phyloP scores from a whole-genome alignment of 768 basidiomycete species.

The Trametes villosa region DNA sequence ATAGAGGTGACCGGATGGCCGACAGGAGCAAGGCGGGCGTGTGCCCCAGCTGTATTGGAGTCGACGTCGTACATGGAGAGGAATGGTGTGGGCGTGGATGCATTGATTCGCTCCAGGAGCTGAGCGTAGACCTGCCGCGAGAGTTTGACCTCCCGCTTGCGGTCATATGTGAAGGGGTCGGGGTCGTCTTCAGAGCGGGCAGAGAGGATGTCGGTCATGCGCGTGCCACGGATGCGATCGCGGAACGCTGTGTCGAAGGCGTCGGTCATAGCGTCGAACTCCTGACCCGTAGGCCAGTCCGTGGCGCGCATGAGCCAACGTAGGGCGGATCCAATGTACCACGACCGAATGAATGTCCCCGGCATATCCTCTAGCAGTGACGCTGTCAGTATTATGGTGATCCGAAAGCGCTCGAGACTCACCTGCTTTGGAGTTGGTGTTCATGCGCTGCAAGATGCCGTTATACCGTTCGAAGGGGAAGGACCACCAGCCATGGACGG shows the following conservation, averaged over 20 bases:
- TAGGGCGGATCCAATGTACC: not conserved
- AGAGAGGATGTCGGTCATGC: not conserved
- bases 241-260: not conserved
- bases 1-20: too few relatives aligned
- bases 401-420: not conserved
- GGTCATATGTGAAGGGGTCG: not conserved
- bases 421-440: slow-evolving; percentile 28
- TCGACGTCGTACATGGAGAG: too few relatives aligned
- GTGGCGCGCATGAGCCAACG: not conserved
- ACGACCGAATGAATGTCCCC: not conserved
- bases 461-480: slow-evolving; percentile 24
- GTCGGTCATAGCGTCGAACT: not conserved
- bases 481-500: slow-evolving; percentile 31
- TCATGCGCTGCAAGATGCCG: slow-evolving; percentile 27
- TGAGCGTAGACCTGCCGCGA: too few relatives aligned
- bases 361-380: not conserved
- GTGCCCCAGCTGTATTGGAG: too few relatives aligned
- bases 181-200: not conserved
- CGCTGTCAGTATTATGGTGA: not conserved
- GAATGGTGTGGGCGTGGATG: too few relatives aligned
- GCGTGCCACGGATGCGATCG: not conserved
- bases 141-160: not conserved
- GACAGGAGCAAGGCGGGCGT: too few relatives aligned
- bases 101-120: too few relatives aligned
- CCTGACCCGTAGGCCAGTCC: not conserved